Evolutionary conservation across 1,284 basidiomycete genomes (phyloP).

Genomic region (Moesziomyces globuligerus): DNA sequence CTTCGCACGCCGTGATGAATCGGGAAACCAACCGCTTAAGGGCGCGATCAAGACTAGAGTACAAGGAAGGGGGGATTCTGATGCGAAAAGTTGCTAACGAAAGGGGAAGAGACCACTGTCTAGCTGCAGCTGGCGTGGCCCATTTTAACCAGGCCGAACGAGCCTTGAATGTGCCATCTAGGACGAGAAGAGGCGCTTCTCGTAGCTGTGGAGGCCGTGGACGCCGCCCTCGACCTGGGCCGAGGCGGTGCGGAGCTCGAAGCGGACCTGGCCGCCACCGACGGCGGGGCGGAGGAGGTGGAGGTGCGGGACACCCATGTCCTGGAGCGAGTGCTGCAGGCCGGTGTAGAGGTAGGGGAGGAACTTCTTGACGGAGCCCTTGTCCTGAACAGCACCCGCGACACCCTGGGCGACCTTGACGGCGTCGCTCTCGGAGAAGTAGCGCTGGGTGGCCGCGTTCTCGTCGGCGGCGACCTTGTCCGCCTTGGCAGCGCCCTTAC

Average conservation of each 20-base stretch:
- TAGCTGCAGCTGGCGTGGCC: no score
- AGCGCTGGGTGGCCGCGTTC: conserved; percentile 94
- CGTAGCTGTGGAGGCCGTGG: conserved; percentile 76
- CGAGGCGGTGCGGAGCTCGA: conserved; percentile 92
- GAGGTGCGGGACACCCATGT: conserved; percentile 83
- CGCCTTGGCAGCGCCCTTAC: conserved; percentile 71
- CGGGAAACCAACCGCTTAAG: not conserved
- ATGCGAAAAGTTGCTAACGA: not conserved
- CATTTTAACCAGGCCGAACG: no score
- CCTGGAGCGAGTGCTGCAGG: conserved; percentile 94
- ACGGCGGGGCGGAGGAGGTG: conserved; percentile 76
- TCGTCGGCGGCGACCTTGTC: conserved; percentile 69
- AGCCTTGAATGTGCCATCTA: conserved; percentile 2
- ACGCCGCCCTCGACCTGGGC: conserved; percentile 97
- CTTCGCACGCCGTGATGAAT: no score
- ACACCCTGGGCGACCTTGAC: conserved; percentile 96
- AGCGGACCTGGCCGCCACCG: conserved; percentile 77
- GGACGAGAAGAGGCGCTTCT: conserved; percentile 73
- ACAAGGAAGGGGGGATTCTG: conserved; percentile 7
- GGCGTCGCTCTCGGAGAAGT: conserved; percentile 93
- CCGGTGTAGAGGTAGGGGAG: conserved; percentile 91
- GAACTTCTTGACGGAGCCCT: conserved; percentile 87
- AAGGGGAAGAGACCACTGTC: no score
- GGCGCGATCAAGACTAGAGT: no score
- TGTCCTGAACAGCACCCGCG: conserved; percentile 95